Evolutionary conservation across 179 eudicot species (phyloP).

Genomic region (Kewa caespitosa): DNA sequence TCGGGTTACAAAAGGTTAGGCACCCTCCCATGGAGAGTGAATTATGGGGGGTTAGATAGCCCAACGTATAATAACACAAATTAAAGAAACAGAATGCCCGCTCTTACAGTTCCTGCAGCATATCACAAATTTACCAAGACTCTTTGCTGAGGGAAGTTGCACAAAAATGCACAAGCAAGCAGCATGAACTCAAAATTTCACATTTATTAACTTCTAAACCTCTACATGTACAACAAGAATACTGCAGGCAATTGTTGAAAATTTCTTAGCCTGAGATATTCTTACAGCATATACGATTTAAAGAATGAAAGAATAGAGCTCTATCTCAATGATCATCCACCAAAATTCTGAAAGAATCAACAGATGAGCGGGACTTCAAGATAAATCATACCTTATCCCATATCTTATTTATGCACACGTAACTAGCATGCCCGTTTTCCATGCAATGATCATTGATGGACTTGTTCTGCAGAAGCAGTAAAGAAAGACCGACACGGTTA

Average conservation of each 20-base stretch:
- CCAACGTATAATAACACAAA: too few relatives aligned
- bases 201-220: neutral
- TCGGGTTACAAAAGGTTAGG: too few relatives aligned
- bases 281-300: neutral
- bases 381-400: neutral
- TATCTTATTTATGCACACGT: constrained; percentile 3
- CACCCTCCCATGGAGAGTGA: too few relatives aligned
- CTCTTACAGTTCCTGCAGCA: too few relatives aligned
- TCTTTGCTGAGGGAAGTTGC: neutral
- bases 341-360: neutral
- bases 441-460: neutral
- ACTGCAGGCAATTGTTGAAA: neutral
- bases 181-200: neutral
- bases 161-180: neutral
- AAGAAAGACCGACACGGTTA: neutral
- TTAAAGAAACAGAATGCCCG: too few relatives aligned
- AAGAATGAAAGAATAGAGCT: neutral
- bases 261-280: neutral
- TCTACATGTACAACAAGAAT: neutral
- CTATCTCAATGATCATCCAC: neutral
- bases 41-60: too few relatives aligned
- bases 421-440: neutral
- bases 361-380: neutral
- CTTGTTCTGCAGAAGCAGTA: neutral
- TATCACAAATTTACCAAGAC: neutral